Conservation (phyloP, 495 filamentous ascomycete species). For the Tetracladium marchalianum region DNA sequence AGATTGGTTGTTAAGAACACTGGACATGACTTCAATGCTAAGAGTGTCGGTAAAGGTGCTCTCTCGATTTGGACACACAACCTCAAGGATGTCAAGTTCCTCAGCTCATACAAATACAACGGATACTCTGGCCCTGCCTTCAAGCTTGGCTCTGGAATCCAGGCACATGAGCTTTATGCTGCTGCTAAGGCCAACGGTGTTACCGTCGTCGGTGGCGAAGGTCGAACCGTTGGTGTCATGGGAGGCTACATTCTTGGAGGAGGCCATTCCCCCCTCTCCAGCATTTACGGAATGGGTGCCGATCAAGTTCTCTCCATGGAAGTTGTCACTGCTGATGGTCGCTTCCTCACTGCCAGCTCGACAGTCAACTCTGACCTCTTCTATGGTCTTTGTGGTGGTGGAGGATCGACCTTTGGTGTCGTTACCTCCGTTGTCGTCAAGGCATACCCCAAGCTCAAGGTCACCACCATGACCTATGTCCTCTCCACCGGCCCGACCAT, state of each 20-base stretch:
- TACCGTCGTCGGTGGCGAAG: slow-evolving; percentile 41
- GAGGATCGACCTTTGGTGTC: slow-evolving; percentile 16
- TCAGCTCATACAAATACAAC: slow-evolving; percentile 13
- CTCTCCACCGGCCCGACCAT: slow-evolving; percentile 3
- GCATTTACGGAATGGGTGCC: slow-evolving; percentile 46
- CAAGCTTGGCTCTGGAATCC: slow-evolving; percentile 45
- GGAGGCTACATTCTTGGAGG: slow-evolving; percentile 52
- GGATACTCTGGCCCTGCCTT: slow-evolving; percentile 30
- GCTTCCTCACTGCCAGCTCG: slow-evolving; percentile 39
- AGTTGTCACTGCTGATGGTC: slow-evolving; percentile 42
- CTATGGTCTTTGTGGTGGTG: slow-evolving; percentile 50
- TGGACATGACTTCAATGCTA: slow-evolving; percentile 56
- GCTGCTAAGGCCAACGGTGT: slow-evolving; percentile 33
- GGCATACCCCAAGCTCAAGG: slow-evolving; percentile 8
- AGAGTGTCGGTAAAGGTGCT: slow-evolving; percentile 36
- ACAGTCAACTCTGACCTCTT: slow-evolving; percentile 47
- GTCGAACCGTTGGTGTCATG: slow-evolving; percentile 9
- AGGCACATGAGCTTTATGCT: slow-evolving; percentile 40
- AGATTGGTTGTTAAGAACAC: slow-evolving; percentile 61
- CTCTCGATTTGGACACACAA: slow-evolving; percentile 56
- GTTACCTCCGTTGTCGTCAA: slow-evolving; percentile 7
- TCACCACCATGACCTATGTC: slow-evolving; percentile 16
- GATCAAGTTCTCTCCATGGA: slow-evolving; percentile 52
- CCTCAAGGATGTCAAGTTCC: slow-evolving; percentile 34
- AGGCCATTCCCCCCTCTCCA: slow-evolving; percentile 43